phyloP scores from a whole-genome alignment of 495 filamentous ascomycete species.

The Aspergillus ellipticus region DNA sequence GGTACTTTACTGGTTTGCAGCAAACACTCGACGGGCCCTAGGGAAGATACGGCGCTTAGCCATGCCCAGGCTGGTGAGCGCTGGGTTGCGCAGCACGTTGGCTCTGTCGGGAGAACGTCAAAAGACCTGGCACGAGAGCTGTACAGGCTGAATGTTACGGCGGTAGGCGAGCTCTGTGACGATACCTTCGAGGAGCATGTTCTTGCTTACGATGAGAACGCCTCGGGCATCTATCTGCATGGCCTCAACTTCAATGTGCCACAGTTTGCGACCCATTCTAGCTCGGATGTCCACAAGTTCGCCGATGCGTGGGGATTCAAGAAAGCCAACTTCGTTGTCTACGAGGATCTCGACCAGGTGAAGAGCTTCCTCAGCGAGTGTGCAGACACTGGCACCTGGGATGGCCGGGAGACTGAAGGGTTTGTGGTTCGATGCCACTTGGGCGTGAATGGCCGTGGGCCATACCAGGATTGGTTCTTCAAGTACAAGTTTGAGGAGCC shows the following conservation, averaged over 20 bases:
- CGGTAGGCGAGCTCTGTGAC: conserved; percentile 95
- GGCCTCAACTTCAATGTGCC: conserved; percentile 94
- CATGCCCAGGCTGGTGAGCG: conserved; percentile 82
- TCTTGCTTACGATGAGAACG: conserved; percentile 76
- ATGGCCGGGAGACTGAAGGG: conserved; percentile 88
- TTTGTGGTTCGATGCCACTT: conserved; percentile 92
- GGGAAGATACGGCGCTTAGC: conserved; percentile 63
- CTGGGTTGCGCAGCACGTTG: conserved; percentile 80
- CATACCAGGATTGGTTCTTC: conserved; percentile 93
- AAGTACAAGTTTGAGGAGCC: conserved; percentile 99
- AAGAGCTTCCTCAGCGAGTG: conserved; percentile 76
- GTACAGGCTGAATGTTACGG: conserved; percentile 78
- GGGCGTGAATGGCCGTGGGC: conserved; percentile 38
- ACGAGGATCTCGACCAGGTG: conserved; percentile 68
- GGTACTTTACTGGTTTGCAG: conserved; percentile 88
- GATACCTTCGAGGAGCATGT: conserved; percentile 97
- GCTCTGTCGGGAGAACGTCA: conserved; percentile 67
- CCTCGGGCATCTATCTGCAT: conserved; percentile 90
- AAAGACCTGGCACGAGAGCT: conserved; percentile 72
- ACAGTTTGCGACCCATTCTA: conserved; percentile 79
- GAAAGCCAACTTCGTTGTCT: conserved; percentile 75
- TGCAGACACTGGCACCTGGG: conserved; percentile 81
- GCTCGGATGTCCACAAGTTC: conserved; percentile 75
- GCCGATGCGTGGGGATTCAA: conserved; percentile 93
- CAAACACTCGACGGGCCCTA: conserved; percentile 88